Base-by-base conservation (phyloP, 2,329 filamentous ascomycete species). In the Alternaria dauci region DNA sequence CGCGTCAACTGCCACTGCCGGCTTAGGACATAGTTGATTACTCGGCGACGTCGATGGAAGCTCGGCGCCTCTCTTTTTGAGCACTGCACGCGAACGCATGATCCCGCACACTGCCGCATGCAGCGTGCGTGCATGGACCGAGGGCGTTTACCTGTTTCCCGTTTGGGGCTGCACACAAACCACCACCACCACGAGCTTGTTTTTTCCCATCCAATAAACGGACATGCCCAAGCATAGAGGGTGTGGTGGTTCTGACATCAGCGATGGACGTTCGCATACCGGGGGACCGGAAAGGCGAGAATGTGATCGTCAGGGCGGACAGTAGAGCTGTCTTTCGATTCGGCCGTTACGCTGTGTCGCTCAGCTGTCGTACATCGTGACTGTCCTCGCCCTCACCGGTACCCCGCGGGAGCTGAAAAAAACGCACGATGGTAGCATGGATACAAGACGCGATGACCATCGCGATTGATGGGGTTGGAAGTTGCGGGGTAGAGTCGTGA, bases 401-500 rank as follows among this genome's bases (percentile, higher is more conserved):
- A 20, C 8, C 16, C n/a, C 4, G 4, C 5, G 4, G 32, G 16
- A 23, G 20, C 46, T n/a, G 16, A 9, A 9, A 8, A 8, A 18
- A 36, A 30, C 32, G 30, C 30, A 8, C 5, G 1, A n/a, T 2
- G 8, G 8, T n/a, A 8, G 20, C 30, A 25, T 50, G 46, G 14
- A n/a, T 20, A n/a, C 14, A 23, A 36, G 11, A 50, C 2, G 26
- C 44, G 44, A 32, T 34, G 28, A 16, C 20, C 11, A 36, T 38
- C 23, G n/a, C 38, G 34, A 38, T 20, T n/a, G 23, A 28, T 42
- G 16, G 23, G 20, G 23, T 11, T 41, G n/a, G 4, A 28, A 38
- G 18, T 53, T 58, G 55, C 48, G 55, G 55, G 55, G 48, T 53
- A 58, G 42, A 14, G 26, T 25, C n/a, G 52, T 58, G 39, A 53